phyloP scores from a whole-genome alignment of 1,139 yeast species.

The Keqinozyma sinolaborantium region DNA sequence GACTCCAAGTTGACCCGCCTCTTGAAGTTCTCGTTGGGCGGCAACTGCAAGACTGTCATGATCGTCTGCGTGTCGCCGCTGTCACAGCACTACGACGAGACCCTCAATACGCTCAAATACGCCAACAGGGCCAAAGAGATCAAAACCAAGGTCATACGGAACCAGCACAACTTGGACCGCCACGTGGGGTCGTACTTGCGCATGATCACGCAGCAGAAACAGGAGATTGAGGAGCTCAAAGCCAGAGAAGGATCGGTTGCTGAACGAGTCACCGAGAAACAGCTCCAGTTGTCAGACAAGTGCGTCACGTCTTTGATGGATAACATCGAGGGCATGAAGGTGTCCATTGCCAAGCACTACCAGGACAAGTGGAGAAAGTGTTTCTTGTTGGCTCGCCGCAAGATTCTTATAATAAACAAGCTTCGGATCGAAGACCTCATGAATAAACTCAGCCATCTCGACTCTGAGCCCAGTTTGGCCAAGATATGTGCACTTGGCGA shows the following conservation, averaged over 20 bases:
- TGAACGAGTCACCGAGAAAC: slow-evolving; percentile 28
- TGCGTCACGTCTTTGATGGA: slow-evolving; percentile 38
- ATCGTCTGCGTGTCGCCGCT: slow-evolving; percentile 91
- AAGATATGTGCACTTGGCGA: slow-evolving; percentile 8
- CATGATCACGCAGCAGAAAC: slow-evolving; percentile 80
- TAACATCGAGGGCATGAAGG: slow-evolving; percentile 34
- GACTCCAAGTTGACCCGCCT: slow-evolving; percentile 86
- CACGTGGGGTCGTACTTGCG: slow-evolving; percentile 87
- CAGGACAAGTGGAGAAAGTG: slow-evolving; percentile 46
- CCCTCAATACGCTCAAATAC: slow-evolving; percentile 82
- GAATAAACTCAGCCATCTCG: slow-evolving; percentile 3
- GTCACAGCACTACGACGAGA: slow-evolving; percentile 83
- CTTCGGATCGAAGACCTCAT: slow-evolving; percentile 32
- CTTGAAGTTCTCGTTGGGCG: slow-evolving; percentile 87
- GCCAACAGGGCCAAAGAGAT: slow-evolving; percentile 91
- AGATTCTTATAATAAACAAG: slow-evolving; percentile 44
- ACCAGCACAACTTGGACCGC: slow-evolving; percentile 72
- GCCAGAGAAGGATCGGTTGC: slow-evolving; percentile 47
- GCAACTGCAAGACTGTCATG: slow-evolving; percentile 93
- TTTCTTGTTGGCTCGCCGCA: slow-evolving; percentile 56
- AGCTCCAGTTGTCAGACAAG: slow-evolving; percentile 25
- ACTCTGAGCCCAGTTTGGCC: slow-evolving; percentile 15
- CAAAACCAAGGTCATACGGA: slow-evolving; percentile 74
- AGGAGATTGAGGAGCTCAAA: slow-evolving; percentile 70
- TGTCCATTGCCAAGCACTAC: slow-evolving; percentile 35